Evolutionary conservation across 345 rosid genomes (phyloP).

Genomic region (Microcos paniculata): DNA sequence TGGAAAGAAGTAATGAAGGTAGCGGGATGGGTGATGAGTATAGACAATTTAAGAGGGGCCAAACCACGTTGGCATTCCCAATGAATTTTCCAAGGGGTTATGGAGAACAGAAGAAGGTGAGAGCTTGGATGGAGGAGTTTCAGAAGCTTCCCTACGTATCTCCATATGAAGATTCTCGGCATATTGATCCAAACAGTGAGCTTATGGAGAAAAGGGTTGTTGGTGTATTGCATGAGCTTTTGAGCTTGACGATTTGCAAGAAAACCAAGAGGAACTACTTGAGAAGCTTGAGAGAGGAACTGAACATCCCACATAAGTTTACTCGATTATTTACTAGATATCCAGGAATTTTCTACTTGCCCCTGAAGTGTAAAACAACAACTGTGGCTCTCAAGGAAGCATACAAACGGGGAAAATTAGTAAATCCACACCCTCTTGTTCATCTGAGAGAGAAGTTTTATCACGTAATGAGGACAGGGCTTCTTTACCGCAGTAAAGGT

Average conservation of each 20-base stretch:
- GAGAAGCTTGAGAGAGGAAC: constrained; percentile 82
- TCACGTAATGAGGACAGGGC: constrained; percentile 91
- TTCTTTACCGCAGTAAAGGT: constrained; percentile 76
- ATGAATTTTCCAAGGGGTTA: constrained; percentile 95
- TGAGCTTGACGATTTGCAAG: constrained; percentile 89
- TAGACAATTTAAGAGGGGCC: constrained; percentile 71
- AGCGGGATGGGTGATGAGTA: constrained; percentile 48
- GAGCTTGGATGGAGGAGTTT: constrained; percentile 96
- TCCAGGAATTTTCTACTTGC: constrained; percentile 93
- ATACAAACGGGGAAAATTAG: constrained; percentile 70
- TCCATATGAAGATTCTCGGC: constrained; percentile 78
- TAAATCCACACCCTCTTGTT: constrained; percentile 81
- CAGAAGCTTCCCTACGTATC: constrained; percentile 93
- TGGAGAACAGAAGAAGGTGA: constrained; percentile 90
- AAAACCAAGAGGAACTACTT: constrained; percentile 94
- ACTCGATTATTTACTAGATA: constrained; percentile 87
- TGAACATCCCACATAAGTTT: constrained; percentile 81
- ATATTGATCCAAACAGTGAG: constrained; percentile 74
- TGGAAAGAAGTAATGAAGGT: constrained; percentile 59
- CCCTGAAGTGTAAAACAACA: constrained; percentile 93
- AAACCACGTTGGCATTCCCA: constrained; percentile 62
- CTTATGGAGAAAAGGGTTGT: constrained; percentile 98
- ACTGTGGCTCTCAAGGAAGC: constrained; percentile 88
- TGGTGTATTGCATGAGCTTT: constrained; percentile 85
- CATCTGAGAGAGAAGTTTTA: constrained; percentile 67